phyloP scores from a whole-genome alignment of 768 basidiomycete genomes.

The Leccinellum rugosiceps region DNA sequence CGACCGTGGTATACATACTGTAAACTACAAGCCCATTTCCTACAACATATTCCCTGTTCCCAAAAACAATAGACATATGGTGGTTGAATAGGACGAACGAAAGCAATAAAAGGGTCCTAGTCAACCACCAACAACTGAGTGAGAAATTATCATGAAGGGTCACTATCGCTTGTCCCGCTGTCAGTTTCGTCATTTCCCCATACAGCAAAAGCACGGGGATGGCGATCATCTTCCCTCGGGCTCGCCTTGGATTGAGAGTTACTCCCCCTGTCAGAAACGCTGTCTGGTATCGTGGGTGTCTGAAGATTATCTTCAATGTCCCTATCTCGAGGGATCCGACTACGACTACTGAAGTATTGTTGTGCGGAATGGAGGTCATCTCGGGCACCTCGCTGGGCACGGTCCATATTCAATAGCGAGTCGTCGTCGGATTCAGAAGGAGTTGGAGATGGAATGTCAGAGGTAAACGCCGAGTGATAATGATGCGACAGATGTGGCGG shows the following conservation, averaged over 20 bases:
- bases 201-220: slow-evolving; percentile 70
- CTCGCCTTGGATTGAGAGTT: slow-evolving; percentile 10
- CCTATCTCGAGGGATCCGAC: slow-evolving; percentile 58
- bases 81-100: slow-evolving; percentile 4
- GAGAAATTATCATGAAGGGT: slow-evolving; percentile 28
- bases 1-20: too few relatives aligned
- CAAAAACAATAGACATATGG: background rate
- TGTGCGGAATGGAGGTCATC: slow-evolving; percentile 48
- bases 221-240: slow-evolving; percentile 23
- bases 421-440: slow-evolving; percentile 40
- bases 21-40: background rate
- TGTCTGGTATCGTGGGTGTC: slow-evolving; percentile 57
- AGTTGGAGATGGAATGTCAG: slow-evolving; percentile 31
- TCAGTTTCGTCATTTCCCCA: slow-evolving; percentile 90
- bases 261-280: slow-evolving; percentile 11
- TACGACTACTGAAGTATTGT: slow-evolving; percentile 42
- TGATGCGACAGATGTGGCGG: slow-evolving; percentile 35
- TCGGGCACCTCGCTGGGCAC: slow-evolving; percentile 45
- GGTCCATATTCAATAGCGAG: slow-evolving; percentile 33
- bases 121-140: background rate
- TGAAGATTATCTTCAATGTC: slow-evolving; percentile 56
- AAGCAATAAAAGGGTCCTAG: background rate
- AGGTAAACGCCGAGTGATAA: slow-evolving; percentile 30
- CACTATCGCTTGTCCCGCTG: slow-evolving; percentile 76
- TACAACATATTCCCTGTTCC: background rate